A percentile compares a stretch with the other conserved stretches of the same genome.
Evolutionary conservation across 129 eudicot genomes (phyloP).

Genomic region (Sambucus nigra): DNA sequence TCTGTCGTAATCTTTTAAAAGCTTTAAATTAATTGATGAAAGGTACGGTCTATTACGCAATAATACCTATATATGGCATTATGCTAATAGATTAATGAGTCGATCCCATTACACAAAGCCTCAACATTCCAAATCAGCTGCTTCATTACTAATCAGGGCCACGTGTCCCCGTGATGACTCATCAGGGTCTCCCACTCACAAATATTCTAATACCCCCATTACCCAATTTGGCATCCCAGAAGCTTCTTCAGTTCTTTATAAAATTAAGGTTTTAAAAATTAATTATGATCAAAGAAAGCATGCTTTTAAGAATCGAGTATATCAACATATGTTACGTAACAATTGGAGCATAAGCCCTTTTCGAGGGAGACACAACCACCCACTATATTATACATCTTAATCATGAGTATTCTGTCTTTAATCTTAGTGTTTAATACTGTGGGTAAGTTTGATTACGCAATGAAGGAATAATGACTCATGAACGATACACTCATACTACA

Average conservation of each 20-base stretch:
- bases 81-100: slow-evolving; percentile 25
- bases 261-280: slow-evolving; percentile 10
- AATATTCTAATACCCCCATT: slow-evolving; percentile 28
- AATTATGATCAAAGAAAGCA: slow-evolving; percentile 7
- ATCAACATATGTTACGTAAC: slow-evolving; percentile 18
- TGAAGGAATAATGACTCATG: no score
- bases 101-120: slow-evolving; percentile 25
- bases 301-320: slow-evolving; percentile 4
- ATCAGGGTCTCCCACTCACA: neutral
- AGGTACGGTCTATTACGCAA: slow-evolving; percentile 17
- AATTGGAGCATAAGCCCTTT: slow-evolving; percentile 30
- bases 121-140: slow-evolving; percentile 18
- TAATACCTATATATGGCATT: slow-evolving; percentile 50
- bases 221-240: slow-evolving; percentile 37
- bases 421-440: slow-evolving; percentile 13
- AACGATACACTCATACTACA: no score
- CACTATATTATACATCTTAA: slow-evolving; percentile 31
- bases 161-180: slow-evolving; percentile 46
- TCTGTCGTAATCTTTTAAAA: slow-evolving; percentile 11
- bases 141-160: slow-evolving; percentile 18
- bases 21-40: slow-evolving; percentile 13
- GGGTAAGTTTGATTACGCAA: slow-evolving; percentile 20
- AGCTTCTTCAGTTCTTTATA: slow-evolving; percentile 31
- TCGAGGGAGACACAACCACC: slow-evolving; percentile 42
- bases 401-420: slow-evolving; percentile 20